Conservation (phyloP, 2,329 filamentous ascomycete species). For the Talaromyces sp. region DNA sequence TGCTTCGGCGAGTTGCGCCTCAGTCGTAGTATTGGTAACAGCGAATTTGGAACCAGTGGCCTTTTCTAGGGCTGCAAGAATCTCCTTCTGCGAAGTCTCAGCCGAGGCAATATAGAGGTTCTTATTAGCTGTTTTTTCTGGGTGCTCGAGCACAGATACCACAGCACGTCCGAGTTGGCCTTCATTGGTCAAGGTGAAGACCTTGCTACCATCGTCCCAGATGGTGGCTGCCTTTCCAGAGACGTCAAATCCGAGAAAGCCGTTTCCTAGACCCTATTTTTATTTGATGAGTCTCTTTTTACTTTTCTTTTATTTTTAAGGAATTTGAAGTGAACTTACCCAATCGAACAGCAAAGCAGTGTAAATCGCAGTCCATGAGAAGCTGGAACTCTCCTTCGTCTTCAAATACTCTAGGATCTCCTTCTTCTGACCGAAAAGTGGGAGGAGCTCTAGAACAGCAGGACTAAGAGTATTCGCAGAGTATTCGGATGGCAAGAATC, state of each 20-base stretch:
- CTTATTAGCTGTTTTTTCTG: conserved; percentile 52
- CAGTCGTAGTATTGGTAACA: conserved; percentile 37
- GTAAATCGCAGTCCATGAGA: conserved; percentile 58
- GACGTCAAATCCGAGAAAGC: conserved; percentile 51
- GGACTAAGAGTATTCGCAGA: conserved; percentile 25
- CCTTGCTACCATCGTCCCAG: conserved; percentile 53
- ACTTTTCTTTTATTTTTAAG: neutral
- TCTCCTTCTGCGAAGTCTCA: conserved; percentile 53
- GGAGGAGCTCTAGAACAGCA: conserved; percentile 22
- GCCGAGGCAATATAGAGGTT: conserved; percentile 56
- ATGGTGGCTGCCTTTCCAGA: conserved; percentile 48
- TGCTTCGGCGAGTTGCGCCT: conserved; percentile 19
- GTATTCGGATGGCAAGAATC: conserved; percentile 33
- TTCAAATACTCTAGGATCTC: conserved; percentile 49
- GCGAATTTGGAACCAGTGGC: conserved; percentile 49
- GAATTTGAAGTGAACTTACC: conserved; percentile 21
- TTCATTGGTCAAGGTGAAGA: conserved; percentile 50
- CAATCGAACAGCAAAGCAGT: conserved; percentile 60
- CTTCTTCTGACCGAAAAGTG: conserved; percentile 24
- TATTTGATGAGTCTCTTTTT: neutral
- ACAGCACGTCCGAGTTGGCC: conserved; percentile 50
- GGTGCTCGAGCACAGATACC: conserved; percentile 46
- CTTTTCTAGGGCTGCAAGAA: conserved; percentile 51
- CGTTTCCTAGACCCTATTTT: conserved; percentile 42
- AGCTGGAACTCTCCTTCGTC: conserved; percentile 40